Base-by-base conservation (phyloP, 768 basidiomycete species). In the Panellus pusillus region DNA sequence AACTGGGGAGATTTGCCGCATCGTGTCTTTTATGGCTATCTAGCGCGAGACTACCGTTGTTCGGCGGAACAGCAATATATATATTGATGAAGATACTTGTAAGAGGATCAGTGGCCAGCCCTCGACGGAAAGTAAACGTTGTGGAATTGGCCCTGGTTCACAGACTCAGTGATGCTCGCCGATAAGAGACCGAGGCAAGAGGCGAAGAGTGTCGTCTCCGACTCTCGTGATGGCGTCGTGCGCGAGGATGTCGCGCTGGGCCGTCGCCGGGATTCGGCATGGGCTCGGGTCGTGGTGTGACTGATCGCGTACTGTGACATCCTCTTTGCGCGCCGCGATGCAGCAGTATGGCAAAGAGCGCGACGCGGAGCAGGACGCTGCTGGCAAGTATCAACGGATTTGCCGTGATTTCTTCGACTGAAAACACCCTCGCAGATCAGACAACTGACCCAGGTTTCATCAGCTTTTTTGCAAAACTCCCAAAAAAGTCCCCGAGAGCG, bases 401-500 rank as follows among this genome's bases (percentile, higher is more conserved):
- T 14, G 11, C n/a, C 32, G 9, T 19, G 3, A 3, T n/a, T 9
- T 12, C 17, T 7, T 18, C 19, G 9, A 27, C 43, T 52, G 19
- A 46, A 20, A 17, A 11, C 20, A 19, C 13, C 35, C 15, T 1
- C 31, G 19, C 54, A 76, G 89, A 88, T 60, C 82, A 84, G 54
- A 73, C 76, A 13, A 79, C 80, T n/a, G 89, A 92, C 67, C 82
- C 86, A 6, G 89, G 89, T 0, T 96, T 97, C 66, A 80, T 88
- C 63, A 68, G 79, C 0, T 91, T 88, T 71, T 90, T 87, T 64
- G 65, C 68, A 9, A 79, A 74, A 39, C 74, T 92, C 6, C 82
- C 82, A 0, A 65, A 73, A 44, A 90, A 87, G 60, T 84, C 87
- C 87, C 88, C 5, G 84, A 85, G 50, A 79, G 80, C 8, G 96